Evolutionary conservation across 306 rosid species (phyloP), one percentile per base, ranked within the genome.

Genomic region (Inga laurina): DNA sequence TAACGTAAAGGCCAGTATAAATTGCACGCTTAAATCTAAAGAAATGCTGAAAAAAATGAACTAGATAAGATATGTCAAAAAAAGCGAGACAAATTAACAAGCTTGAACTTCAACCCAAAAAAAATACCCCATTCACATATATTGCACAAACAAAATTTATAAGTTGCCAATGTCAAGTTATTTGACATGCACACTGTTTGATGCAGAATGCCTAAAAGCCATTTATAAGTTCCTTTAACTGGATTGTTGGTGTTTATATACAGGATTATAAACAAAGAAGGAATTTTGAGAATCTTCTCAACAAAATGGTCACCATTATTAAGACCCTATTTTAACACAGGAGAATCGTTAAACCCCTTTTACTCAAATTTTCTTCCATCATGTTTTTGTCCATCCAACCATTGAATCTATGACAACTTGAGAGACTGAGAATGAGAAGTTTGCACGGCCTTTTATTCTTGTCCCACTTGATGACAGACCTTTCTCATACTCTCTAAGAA

Each of bases 41-140:
- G 64, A 82, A 64, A 49, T 37, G 32, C 24, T 34, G 78, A 76
- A 69, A 45, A 75, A 74, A 86, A 39, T 27, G 32, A 74, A 51
- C 41, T 49, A 30, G 74, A 84, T 46, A 27, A 27, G 30, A 27
- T 0, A 32, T 7, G 30, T 16, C 14, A 64, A 14, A 43, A 70
- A 14, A 57, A 62, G 5, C 24, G n/a, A 39, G 5, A 19, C 52
- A 45, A 19, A 74, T 62, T 48, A 82, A 75, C 69, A 59, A 70
- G 54, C 79, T 72, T 49, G 7, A 75, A 81, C 83, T 69, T 44
- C 72, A 80, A 78, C 75, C 46, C 10, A 78, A 44, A 45, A 82
- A 39, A 62, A 24, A 19, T 45, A 54, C 39, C 70, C 37, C 56
- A 41, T n/a, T 54, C 19, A 59, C 21, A 81, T 75, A 62, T 76